Evolutionary conservation across 169 alveolate genomes (phyloP), one percentile per base, ranked within the genome.

Genomic region (Cyclospora cayetanensis): DNA sequence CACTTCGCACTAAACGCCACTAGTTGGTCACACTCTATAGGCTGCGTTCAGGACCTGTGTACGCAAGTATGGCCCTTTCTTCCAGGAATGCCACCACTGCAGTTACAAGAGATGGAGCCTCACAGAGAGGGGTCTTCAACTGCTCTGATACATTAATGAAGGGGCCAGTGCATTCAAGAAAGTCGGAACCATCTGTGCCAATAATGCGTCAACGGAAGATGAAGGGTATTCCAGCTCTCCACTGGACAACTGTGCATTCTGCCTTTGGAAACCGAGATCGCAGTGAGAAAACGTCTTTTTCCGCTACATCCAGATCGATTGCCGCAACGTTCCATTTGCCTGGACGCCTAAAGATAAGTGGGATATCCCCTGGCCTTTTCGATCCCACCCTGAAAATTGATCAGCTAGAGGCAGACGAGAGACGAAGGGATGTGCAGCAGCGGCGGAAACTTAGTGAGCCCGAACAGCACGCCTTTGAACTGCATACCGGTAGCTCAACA

Each of bases 201-300:
- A 41, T 65, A 0, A 31, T 43, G n/a, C 39, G 46, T 27, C 86
- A 65, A 65, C 65, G 66, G 4, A 76, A 76, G 11, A 76, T 42
- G 29, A 76, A 76, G 27, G 86, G 86, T 46, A 80, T 80, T 65
- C 89, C 89, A 29, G 53, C 74, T n/a, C 74, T 80, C 31, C 70
- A 80, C 39, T 80, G 89, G 89, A 80, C 89, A 80, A 80, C 52
- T 4, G 76, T 80, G 70, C 89, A 80, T 29, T 80, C 89, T n/a
- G 34, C 35, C 20, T 52, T 52, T 34, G 74, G 89, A n/a, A 80
- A 52, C 53, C 46, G 72, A 29, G 89, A 46, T 35, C 89, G 74
- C 52, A 46, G 89, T 34, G 50, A 41, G 4, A 46, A 27, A 20
- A 80, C 27, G 15, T 80, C 89, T 39, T 34, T 50, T 27, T 31